These are phyloP conservation scores for Microdochium trichocladiopsis DNA, from an alignment of 2,329 filamentous ascomycete genomes.

Conservation along the genomic window DNA sequence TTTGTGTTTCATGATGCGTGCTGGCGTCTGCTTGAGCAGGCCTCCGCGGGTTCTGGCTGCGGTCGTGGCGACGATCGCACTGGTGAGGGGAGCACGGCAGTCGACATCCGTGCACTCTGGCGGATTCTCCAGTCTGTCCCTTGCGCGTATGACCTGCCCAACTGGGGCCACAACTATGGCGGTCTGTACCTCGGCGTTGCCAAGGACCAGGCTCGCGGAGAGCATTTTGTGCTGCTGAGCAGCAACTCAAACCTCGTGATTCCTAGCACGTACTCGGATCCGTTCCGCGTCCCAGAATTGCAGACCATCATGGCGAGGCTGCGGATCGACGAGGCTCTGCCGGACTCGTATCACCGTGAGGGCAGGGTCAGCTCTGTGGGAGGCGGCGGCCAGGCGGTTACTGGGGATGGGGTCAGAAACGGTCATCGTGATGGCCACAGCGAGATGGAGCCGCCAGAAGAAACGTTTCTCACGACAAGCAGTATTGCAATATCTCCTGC, in stretches of 20 bases:
- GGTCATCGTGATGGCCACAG: not conserved
- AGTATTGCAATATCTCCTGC: no score
- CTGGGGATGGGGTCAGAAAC: not conserved
- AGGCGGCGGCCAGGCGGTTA: not conserved
- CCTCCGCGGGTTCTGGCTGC: constrained; percentile 5
- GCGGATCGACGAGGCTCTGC: constrained; percentile 4
- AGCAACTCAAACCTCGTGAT: constrained; percentile 9
- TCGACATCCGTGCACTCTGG: constrained; percentile 15
- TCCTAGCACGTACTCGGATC: constrained; percentile 13
- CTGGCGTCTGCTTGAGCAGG: constrained; percentile 15
- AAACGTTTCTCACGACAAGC: not conserved
- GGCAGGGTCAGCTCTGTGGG: not conserved
- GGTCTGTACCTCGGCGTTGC: constrained; percentile 10
- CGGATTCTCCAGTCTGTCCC: constrained; percentile 15
- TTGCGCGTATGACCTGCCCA: constrained; percentile 10
- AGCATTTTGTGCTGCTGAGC: constrained; percentile 8
- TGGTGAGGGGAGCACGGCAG: not conserved
- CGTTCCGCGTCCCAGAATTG: constrained; percentile 14
- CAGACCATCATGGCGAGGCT: constrained; percentile 4
- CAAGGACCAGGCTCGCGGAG: constrained; percentile 3
- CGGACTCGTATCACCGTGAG: not conserved
- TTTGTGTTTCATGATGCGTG: constrained; percentile 18
- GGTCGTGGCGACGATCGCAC: not conserved
- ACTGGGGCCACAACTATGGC: constrained; percentile 18
- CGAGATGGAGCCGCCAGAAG: not conserved